Evolutionary conservation across 129 eudicot species (phyloP).

Genomic region (Flaveria robusta): DNA sequence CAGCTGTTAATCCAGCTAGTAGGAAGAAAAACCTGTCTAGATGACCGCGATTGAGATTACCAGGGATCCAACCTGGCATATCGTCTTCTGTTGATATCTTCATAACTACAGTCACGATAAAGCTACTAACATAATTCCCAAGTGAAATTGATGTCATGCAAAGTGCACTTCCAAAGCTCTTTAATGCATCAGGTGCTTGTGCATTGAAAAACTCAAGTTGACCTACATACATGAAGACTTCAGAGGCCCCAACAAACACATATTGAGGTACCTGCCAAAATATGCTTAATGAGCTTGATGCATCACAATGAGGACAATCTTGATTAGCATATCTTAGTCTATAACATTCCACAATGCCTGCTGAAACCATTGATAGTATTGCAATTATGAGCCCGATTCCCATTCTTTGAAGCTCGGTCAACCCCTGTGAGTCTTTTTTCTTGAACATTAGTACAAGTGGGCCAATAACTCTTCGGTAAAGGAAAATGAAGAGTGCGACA

Average conservation of each 20-base stretch:
- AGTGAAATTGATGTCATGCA: conserved; percentile 95
- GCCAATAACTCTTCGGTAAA: conserved; percentile 68
- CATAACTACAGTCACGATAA: conserved; percentile 77
- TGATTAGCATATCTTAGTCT: conserved; percentile 66
- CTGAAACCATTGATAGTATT: conserved; percentile 71
- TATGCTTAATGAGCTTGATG: conserved; percentile 81
- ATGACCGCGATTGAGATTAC: conserved; percentile 80
- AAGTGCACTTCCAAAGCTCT: conserved; percentile 95
- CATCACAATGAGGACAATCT: conserved; percentile 69
- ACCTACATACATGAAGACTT: conserved; percentile 94
- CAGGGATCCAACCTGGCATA: conserved; percentile 95
- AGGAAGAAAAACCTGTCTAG: conserved; percentile 85
- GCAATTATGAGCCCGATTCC: conserved; percentile 92
- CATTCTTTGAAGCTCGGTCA: conserved; percentile 94
- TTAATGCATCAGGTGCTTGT: conserved; percentile 88
- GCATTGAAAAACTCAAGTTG: conserved; percentile 94
- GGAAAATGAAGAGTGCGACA: conserved; percentile 78
- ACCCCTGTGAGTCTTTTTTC: conserved; percentile 55
- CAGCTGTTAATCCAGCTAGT: conserved; percentile 66
- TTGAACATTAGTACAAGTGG: conserved; percentile 56
- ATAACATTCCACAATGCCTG: conserved; percentile 82
- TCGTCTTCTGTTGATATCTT: conserved; percentile 71
- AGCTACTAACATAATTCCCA: conserved; percentile 88
- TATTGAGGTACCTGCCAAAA: conserved; percentile 97
- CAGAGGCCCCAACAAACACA: conserved; percentile 79